phyloP scores from a whole-genome alignment of 2,329 filamentous ascomycete species.

The Fusarium dlaminii region DNA sequence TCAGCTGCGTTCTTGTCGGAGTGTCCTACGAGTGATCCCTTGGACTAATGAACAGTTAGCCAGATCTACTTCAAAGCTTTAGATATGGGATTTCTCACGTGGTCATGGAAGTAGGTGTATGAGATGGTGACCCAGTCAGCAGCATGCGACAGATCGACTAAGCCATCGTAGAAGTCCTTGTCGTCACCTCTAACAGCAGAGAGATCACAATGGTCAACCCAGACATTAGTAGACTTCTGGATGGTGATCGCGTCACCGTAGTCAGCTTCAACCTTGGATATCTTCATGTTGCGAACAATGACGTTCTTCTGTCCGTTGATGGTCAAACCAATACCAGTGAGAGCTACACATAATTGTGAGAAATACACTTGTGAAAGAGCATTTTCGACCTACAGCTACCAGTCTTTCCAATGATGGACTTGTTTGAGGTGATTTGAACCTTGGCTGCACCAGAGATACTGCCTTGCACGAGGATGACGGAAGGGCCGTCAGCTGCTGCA shows the following conservation, averaged over 20 bases:
- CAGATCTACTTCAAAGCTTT: fast-evolving
- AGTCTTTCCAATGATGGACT: slow-evolving; percentile 35
- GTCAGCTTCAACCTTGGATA: slow-evolving; percentile 56
- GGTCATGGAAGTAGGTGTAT: slow-evolving; percentile 55
- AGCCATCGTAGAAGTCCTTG: slow-evolving; percentile 57
- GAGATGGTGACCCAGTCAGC: slow-evolving; percentile 56
- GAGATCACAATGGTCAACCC: slow-evolving; percentile 58
- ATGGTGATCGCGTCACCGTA: slow-evolving; percentile 63
- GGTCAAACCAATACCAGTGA: slow-evolving; percentile 31
- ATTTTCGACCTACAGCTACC: slow-evolving; percentile 25
- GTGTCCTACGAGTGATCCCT: slow-evolving; percentile 69
- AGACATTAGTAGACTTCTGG: slow-evolving; percentile 58
- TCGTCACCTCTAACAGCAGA: slow-evolving; percentile 48
- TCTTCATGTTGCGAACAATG: slow-evolving; percentile 65
- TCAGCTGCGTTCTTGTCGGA: slow-evolving; percentile 66
- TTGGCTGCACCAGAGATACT: slow-evolving; percentile 37
- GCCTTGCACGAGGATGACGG: slow-evolving; percentile 34
- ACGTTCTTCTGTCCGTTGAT: slow-evolving; percentile 54
- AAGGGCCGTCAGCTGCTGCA: slow-evolving; percentile 12
- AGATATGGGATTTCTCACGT: slow-evolving; percentile 28
- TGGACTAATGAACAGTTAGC: slow-evolving; percentile 44
- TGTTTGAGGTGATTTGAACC: slow-evolving; percentile 36
- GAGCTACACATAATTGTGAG: background rate
- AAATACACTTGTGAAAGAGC: fast-evolving
- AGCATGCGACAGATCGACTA: slow-evolving; percentile 56